Base-by-base conservation (phyloP, 345 rosid species). In the Salix arbutifolia region DNA sequence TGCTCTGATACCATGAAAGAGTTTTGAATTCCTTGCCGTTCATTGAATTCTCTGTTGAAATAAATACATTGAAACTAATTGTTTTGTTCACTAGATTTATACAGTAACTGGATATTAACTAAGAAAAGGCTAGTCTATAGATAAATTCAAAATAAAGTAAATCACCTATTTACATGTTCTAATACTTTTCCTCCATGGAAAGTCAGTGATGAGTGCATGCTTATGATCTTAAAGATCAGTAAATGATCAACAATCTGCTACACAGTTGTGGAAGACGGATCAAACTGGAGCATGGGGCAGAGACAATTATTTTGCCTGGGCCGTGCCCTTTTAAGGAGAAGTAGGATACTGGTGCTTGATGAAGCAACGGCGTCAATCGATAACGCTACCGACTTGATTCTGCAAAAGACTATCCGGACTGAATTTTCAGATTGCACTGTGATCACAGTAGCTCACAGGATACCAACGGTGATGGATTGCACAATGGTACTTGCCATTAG, bases 261-360 rank as follows among this genome's bases (percentile, higher is more conserved):
- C 62, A 18, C 84, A 96, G 99, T 96, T 68, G 90, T 83, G 83
- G 97, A 93, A 44, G 97, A 96, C 58, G 98, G 98, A 79, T 89
- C 94, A 14, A 96, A 96, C 40, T 93, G 99, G 98, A 96, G 98
- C 86, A 92, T 92, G 94, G 98, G 99, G 70, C 99, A 96, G 75
- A 82, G 98, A 70, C 99, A 96, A 31, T 35, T 92, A 73, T 93
- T 93, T 80, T 92, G 98, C 81, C 75, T 93, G 79, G 99, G 99
- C 4, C 94, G 99, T 19, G 96, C 95, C 1, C 96, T 96, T 71
- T 69, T 93, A 82, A 89, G 97, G 77, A 91, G 91, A 84, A 93
- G 97, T 76, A 84, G 92, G 75, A 76, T 96, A 62, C 74, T 96
- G 72, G 98, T 93, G 67, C 94, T 96, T 0, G 97, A 96, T 69